Percentiles rank a stretch among this genome's conserved stretches.
Conservation (phyloP, 2,329 filamentous ascomycete genomes). For the Alternaria ventricosa region DNA sequence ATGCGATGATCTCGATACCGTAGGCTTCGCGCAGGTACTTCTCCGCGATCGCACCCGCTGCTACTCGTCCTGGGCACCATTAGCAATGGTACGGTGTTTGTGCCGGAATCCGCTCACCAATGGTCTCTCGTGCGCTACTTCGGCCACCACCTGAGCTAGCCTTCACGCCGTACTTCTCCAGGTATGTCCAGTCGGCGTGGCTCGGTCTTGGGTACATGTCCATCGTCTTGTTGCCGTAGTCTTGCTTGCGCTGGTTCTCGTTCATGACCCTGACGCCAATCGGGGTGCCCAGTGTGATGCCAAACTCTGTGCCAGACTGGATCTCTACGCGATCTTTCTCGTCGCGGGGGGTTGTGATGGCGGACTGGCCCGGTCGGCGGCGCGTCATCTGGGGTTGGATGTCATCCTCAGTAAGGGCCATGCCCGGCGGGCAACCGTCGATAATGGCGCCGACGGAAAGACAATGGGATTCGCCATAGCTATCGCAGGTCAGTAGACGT, state of each 20-base stretch:
- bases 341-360: slow-evolving; percentile 88
- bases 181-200: slow-evolving; percentile 96
- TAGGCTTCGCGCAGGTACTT: slow-evolving; percentile 85
- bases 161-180: slow-evolving; percentile 96
- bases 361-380: slow-evolving; percentile 85
- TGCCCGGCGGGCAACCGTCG: slow-evolving; percentile 87
- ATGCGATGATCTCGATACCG: slow-evolving; percentile 89
- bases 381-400: slow-evolving; percentile 96
- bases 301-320: slow-evolving; percentile 90
- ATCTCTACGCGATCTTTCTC: slow-evolving; percentile 93
- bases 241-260: slow-evolving; percentile 89
- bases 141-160: slow-evolving; percentile 88
- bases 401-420: slow-evolving; percentile 82
- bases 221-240: slow-evolving; percentile 91
- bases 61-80: slow-evolving; percentile 71
- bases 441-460: slow-evolving; percentile 93
- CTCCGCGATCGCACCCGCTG: slow-evolving; percentile 89
- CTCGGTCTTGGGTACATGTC: slow-evolving; percentile 88
- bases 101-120: slow-evolving; percentile 60
- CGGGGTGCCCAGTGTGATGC: slow-evolving; percentile 87
- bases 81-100: slow-evolving; percentile 3
- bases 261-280: slow-evolving; percentile 88
- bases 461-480: slow-evolving; percentile 88
- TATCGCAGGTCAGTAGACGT: slow-evolving; percentile 40
- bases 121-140: slow-evolving; percentile 92